Evolutionary conservation across 208 protist species (phyloP), one percentile per base, ranked within the genome.

Genomic region (Kentomonas sorsogonicus): DNA sequence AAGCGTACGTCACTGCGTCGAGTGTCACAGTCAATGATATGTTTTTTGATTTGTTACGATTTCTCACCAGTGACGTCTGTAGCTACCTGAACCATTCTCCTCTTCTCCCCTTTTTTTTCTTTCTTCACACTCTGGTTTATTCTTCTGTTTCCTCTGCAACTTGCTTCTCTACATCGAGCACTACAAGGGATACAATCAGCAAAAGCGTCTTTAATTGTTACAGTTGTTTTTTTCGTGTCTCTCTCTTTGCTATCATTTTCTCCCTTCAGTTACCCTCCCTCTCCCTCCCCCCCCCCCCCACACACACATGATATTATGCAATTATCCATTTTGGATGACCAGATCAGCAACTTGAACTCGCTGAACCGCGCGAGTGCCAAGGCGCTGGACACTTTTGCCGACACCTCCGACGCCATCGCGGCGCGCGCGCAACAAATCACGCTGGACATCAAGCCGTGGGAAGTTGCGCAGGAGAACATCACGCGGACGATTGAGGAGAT

Each of bases 381-480:
- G 40, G 74, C 76, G 3, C 75, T 94, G 27, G 87, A 94, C 62
- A 74, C 66, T 43, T 89, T 94, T 60, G 78, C 87, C n/a, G 83
- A 91, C 58, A 86, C 77, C 1, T 89, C 87, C 10, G 77, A 77
- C 38, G 71, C 72, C 48, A 91, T 94, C 54, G 65, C 78, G 3
- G 39, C 75, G 11, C 73, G 83, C 2, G 79, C 79, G 2, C 75
- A 74, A 11, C 72, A 74, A 20, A 94, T 94, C 22, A 74, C 77
- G 13, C 66, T 68, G 20, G 83, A 94, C 54, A 82, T 94, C 2
- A 76, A 79, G 54, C 81, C 80, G 57, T 94, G 87, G 83, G 81
- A 89, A 65, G 59, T 88, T n/a, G 83, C 87, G 15, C 75, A 86
- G 66, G 87, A 94, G 54, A 91, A 94, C 58, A 91, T 94, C 38